Conservation (phyloP, 1,284 basidiomycete genomes). For the Earliella scabrosa region DNA sequence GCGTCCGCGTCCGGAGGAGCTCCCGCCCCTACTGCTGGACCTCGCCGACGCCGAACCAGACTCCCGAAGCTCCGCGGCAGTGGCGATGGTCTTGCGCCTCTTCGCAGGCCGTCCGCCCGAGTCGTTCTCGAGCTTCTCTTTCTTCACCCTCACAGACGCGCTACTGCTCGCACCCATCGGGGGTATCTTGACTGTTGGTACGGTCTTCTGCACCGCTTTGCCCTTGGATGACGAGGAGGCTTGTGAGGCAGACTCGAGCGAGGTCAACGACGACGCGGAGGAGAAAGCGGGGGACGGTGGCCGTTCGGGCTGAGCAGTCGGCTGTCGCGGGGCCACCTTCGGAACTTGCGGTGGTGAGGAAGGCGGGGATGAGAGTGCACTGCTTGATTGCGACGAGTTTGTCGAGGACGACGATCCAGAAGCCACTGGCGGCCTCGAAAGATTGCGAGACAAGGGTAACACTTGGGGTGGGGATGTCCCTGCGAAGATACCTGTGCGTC, state of each 20-base stretch:
- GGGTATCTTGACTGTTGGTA: neutral
- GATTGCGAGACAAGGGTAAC: neutral
- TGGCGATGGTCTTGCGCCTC: slow-evolving; percentile 14
- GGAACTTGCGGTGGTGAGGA: neutral
- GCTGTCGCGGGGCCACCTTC: too few species aligned
- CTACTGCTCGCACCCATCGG: neutral
- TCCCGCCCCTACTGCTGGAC: neutral
- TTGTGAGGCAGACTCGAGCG: neutral
- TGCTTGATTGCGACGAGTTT: neutral
- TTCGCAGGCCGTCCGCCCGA: slow-evolving; percentile 3
- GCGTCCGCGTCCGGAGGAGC: neutral
- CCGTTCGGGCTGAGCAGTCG: neutral
- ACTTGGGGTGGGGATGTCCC: neutral
- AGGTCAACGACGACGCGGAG: slow-evolving; percentile 9
- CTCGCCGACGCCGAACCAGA: neutral
- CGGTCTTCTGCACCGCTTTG: too few species aligned
- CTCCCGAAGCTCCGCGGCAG: neutral
- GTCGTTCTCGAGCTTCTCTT: slow-evolving; percentile 1
- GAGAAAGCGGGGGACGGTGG: neutral
- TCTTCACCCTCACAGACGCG: slow-evolving; percentile 7
- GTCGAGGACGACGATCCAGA: neutral
- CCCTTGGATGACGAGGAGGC: too few species aligned
- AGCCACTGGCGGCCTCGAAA: neutral
- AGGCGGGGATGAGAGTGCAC: neutral
- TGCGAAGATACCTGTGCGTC: neutral